Evolutionary conservation across 2,329 filamentous ascomycete species (phyloP).

Genomic region (Sarocladium kiliense): DNA sequence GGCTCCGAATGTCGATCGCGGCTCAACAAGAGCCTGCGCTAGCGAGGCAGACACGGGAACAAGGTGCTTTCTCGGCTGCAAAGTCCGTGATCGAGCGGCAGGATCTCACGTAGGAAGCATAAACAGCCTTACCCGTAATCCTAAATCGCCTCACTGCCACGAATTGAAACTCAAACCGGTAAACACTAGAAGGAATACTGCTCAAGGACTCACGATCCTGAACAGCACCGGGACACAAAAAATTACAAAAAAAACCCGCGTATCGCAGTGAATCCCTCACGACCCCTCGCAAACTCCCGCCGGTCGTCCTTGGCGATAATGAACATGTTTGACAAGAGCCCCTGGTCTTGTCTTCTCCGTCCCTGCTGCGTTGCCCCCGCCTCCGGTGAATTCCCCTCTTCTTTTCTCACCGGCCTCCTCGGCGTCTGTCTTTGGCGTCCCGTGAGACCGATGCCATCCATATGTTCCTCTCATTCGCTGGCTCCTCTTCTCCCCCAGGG

Average conservation of each 20-base stretch:
- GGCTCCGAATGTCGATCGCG: too few relatives aligned
- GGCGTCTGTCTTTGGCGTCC: not conserved
- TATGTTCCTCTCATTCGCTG: not conserved
- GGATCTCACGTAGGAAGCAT: too few relatives aligned
- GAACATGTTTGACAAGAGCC: constrained; percentile 1
- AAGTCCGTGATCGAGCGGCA: too few relatives aligned
- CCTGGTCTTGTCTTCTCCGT: not conserved
- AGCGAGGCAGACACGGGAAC: too few relatives aligned
- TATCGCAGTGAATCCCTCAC: not conserved
- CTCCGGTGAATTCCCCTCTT: not conserved
- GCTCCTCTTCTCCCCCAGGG: not conserved
- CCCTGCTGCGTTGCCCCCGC: not conserved
- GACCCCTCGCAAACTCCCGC: not conserved
- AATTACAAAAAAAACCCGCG: not conserved
- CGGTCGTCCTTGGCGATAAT: constrained; percentile 5
- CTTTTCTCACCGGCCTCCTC: not conserved
- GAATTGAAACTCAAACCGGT: too few relatives aligned
- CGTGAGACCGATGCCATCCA: not conserved
- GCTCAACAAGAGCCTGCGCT: too few relatives aligned
- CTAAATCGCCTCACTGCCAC: too few relatives aligned
- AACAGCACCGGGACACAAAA: not conserved
- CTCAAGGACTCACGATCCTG: too few relatives aligned
- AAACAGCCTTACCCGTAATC: too few relatives aligned
- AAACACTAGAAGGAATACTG: too few relatives aligned
- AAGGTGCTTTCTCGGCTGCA: too few relatives aligned